Evolutionary conservation across 176 grass and related monocot species (phyloP).

Genomic region (Tillandsia fasciculata): DNA sequence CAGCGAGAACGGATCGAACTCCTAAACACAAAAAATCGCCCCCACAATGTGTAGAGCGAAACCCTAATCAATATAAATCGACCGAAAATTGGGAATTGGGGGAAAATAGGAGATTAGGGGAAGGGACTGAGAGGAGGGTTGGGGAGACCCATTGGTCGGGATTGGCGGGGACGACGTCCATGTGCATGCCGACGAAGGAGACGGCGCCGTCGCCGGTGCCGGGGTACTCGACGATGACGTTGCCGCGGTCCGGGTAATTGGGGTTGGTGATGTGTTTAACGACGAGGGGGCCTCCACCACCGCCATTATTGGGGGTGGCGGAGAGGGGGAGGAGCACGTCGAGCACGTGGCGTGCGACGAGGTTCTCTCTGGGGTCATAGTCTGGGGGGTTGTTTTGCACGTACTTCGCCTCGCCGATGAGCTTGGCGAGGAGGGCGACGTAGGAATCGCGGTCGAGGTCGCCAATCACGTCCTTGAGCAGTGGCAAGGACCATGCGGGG

Average conservation of each 20-base stretch:
- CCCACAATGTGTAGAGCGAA: neutral
- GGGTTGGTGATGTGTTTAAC: slow-evolving; percentile 50
- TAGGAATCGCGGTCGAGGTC: slow-evolving; percentile 58
- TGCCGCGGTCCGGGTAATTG: slow-evolving; percentile 45
- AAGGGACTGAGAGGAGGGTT: no score
- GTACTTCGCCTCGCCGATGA: slow-evolving; percentile 65
- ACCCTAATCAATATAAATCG: neutral
- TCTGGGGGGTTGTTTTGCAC: slow-evolving; percentile 90
- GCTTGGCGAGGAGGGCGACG: slow-evolving; percentile 57
- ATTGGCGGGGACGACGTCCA: slow-evolving; percentile 88
- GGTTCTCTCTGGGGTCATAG: slow-evolving; percentile 60
- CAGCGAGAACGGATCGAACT: slow-evolving; percentile 79
- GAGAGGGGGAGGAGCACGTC: slow-evolving; percentile 29
- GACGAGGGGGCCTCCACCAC: slow-evolving; percentile 32
- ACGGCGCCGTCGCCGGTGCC: slow-evolving; percentile 48
- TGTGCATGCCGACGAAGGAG: slow-evolving; percentile 94
- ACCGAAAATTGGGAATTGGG: neutral
- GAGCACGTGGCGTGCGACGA: slow-evolving; percentile 75
- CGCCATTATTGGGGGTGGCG: neutral
- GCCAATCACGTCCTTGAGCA: slow-evolving; percentile 41
- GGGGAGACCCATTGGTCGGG: slow-evolving; percentile 52
- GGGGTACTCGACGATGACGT: slow-evolving; percentile 85
- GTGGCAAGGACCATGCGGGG: neutral
- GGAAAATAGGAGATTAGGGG: no score
- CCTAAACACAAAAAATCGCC: slow-evolving; percentile 27